Evolutionary conservation across 2,329 filamentous ascomycete species (phyloP).

Genomic region (Monosporascus cannonballus): DNA sequence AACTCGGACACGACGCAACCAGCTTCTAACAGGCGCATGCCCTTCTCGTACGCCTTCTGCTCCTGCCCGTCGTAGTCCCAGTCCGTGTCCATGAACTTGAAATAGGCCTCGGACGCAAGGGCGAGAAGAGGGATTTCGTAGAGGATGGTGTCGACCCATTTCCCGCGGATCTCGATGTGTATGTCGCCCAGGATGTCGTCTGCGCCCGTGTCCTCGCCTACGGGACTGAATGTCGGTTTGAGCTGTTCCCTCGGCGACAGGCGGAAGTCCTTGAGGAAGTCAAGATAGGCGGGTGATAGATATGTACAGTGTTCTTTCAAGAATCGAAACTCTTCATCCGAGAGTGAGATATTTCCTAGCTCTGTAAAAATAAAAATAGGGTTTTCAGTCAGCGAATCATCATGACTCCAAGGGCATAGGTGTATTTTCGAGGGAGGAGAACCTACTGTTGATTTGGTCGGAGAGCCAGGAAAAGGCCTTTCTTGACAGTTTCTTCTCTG

Average conservation of each 20-base stretch:
- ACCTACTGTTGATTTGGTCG: conserved; percentile 71
- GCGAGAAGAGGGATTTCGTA: conserved; percentile 96
- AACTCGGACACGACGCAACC: conserved; percentile 94
- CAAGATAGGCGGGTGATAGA: conserved; percentile 69
- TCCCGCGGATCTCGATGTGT: conserved; percentile 68
- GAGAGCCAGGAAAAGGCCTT: conserved; percentile 80
- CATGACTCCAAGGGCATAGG: too few relatives aligned
- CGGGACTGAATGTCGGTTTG: conserved; percentile 56
- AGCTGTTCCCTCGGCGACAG: conserved; percentile 79
- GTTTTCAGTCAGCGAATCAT: too few relatives aligned
- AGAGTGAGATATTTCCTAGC: conserved; percentile 74
- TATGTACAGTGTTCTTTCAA: conserved; percentile 76
- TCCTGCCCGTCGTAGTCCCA: conserved; percentile 88
- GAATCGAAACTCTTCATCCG: conserved; percentile 73
- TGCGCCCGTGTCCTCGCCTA: conserved; percentile 50
- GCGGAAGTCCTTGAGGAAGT: conserved; percentile 75
- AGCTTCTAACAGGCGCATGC: conserved; percentile 65
- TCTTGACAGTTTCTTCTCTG: conserved; percentile 83
- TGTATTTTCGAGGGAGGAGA: conserved; percentile 7
- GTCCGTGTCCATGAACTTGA: conserved; percentile 90
- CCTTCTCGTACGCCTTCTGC: conserved; percentile 78
- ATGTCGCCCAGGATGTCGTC: conserved; percentile 69
- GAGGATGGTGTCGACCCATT: conserved; percentile 92
- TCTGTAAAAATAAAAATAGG: conserved; percentile 41
- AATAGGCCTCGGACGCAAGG: conserved; percentile 91